Evolutionary conservation across 2,329 filamentous ascomycete species (phyloP).

Genomic region (Colletotrichum sp.): DNA sequence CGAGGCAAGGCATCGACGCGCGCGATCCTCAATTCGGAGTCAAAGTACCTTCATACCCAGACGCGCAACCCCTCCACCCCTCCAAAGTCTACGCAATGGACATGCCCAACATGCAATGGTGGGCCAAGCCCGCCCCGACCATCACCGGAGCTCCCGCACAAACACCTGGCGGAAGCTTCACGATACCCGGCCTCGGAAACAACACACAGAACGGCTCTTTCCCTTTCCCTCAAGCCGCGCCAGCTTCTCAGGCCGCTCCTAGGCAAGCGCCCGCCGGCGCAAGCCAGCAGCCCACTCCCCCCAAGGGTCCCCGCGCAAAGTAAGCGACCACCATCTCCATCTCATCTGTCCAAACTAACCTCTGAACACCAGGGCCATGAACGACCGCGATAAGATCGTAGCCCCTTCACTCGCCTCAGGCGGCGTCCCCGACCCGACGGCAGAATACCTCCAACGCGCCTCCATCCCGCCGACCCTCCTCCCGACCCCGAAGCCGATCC

Average conservation of each 20-base stretch:
- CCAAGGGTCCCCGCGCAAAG: neutral
- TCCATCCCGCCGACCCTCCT: slow-evolving; percentile 45
- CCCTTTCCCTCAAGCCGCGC: neutral
- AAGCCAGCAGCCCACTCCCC: neutral
- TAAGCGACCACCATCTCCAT: neutral
- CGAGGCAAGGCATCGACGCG: neutral
- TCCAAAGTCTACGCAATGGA: neutral
- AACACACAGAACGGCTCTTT: neutral
- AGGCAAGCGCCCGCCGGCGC: neutral
- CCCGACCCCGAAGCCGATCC: slow-evolving; percentile 62
- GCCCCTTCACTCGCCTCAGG: slow-evolving; percentile 49
- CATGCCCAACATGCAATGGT: slow-evolving; percentile 15
- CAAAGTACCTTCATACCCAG: neutral
- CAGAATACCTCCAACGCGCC: slow-evolving; percentile 65
- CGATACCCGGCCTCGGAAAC: slow-evolving; percentile 19
- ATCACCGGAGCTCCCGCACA: neutral
- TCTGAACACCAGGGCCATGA: neutral
- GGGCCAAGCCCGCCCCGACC: slow-evolving; percentile 10
- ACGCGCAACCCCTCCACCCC: neutral
- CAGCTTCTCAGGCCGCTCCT: neutral
- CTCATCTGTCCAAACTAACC: neutral
- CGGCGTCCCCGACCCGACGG: slow-evolving; percentile 65
- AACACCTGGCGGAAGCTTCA: neutral
- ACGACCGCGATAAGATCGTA: slow-evolving; percentile 19
- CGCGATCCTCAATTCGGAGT: neutral